Evolutionary conservation across 768 basidiomycete species (phyloP).

Genomic region (Psilocybe cyanescens): DNA sequence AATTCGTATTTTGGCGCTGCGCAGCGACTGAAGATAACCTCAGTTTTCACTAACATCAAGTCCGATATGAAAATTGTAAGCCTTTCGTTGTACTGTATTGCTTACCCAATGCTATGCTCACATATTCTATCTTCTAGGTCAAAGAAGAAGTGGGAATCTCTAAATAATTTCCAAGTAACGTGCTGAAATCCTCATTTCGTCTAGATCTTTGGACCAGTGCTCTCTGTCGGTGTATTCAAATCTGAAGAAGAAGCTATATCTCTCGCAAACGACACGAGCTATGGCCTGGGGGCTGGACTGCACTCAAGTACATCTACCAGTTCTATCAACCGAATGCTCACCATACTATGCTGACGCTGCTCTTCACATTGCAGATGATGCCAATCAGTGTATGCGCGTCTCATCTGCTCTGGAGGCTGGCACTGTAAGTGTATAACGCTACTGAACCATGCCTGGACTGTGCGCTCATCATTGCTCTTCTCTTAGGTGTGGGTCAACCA

Average conservation of each 20-base stretch:
- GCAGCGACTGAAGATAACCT: not conserved
- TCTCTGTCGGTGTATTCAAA: conserved; percentile 80
- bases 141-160: conserved; percentile 64
- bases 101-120: not conserved
- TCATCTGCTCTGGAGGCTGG: conserved; percentile 87
- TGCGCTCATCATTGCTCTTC: not conserved
- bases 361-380: conserved; percentile 55
- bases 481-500: conserved; percentile 89
- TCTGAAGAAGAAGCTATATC: conserved; percentile 86
- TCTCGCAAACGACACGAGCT: conserved; percentile 86
- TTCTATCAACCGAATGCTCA: not conserved
- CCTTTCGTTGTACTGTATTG: conserved; percentile 1
- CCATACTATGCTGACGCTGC: conserved; percentile 3
- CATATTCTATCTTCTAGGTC: conserved; percentile 40
- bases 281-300: conserved; percentile 91
- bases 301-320: conserved; percentile 68
- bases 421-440: conserved; percentile 54
- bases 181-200: conserved; percentile 13
- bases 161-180: not conserved
- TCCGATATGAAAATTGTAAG: conserved; percentile 84
- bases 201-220: conserved; percentile 95
- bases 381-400: conserved; percentile 88
- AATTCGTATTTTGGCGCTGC: conserved; percentile 4
- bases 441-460: not conserved
- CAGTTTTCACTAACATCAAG: conserved; percentile 83